Percentiles rank a stretch among this genome's conserved stretches.
Evolutionary conservation across 495 filamentous ascomycete genomes (phyloP).

Genomic region (Bombardia bombarda): DNA sequence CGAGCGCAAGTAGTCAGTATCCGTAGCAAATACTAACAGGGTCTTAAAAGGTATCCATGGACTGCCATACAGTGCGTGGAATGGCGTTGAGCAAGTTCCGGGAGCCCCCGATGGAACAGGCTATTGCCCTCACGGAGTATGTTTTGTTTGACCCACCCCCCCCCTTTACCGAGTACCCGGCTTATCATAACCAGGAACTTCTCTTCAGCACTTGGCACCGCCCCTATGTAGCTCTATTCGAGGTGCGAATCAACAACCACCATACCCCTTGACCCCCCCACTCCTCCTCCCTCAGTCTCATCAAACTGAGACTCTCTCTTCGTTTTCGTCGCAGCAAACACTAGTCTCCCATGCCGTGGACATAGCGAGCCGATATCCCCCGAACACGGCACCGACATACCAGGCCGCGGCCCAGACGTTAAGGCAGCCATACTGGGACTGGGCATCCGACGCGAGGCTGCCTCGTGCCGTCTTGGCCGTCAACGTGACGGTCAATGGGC

Average conservation of each 20-base stretch:
- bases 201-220: conserved; percentile 36
- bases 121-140: conserved; percentile 42
- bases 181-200: conserved; percentile 18
- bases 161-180: neutral
- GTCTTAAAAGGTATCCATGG: conserved; percentile 53
- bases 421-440: conserved; percentile 37
- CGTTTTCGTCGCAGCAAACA: conserved; percentile 29
- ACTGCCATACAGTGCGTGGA: conserved; percentile 38
- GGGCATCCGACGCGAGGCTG: conserved; percentile 22
- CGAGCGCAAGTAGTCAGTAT: neutral
- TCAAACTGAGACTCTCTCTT: conserved; percentile 3
- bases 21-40: too few relatives aligned
- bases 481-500: conserved; percentile 26
- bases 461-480: conserved; percentile 18
- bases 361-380: conserved; percentile 23
- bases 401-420: conserved; percentile 25
- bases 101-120: conserved; percentile 22
- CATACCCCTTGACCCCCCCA: neutral
- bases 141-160: conserved; percentile 13
- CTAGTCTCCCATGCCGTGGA: conserved; percentile 26
- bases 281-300: conserved; percentile 1
- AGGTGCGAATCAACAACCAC: conserved; percentile 17
- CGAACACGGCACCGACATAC: conserved; percentile 18
- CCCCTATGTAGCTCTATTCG: conserved; percentile 31
- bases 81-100: conserved; percentile 31